Evolutionary conservation across 768 basidiomycete genomes (phyloP).

Genomic region (Lyophyllum decastes): DNA sequence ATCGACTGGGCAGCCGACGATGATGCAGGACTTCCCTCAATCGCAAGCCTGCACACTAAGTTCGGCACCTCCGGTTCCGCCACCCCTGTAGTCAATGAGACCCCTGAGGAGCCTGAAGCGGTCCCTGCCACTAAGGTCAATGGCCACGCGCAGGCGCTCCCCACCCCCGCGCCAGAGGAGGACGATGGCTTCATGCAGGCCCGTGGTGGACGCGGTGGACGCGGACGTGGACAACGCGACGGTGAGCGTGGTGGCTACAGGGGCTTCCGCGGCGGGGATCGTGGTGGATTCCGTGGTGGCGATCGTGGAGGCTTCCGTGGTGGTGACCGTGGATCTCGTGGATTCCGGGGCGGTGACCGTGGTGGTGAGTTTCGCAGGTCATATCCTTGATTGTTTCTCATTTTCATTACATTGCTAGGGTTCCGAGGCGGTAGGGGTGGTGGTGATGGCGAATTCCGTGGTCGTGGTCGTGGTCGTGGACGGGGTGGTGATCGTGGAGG

Average conservation of each 20-base stretch:
- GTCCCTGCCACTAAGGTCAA: constrained; percentile 29
- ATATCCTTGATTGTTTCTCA: background rate
- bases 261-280: constrained; percentile 23
- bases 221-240: constrained; percentile 39
- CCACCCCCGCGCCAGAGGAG: constrained; percentile 33
- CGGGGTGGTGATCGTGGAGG: constrained; percentile 41
- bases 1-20: constrained; percentile 87
- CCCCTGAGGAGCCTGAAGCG: constrained; percentile 22
- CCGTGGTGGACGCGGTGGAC: constrained; percentile 46
- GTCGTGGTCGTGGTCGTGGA: constrained; percentile 41
- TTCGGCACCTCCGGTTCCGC: constrained; percentile 75
- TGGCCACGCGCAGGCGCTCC: constrained; percentile 24
- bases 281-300: constrained; percentile 50
- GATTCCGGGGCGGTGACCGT: constrained; percentile 17
- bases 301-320: constrained; percentile 45
- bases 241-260: constrained; percentile 27
- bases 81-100: constrained; percentile 50
- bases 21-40: constrained; percentile 76
- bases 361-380: constrained; percentile 26
- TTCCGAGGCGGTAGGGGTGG: constrained; percentile 42
- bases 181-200: constrained; percentile 67
- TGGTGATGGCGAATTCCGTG: constrained; percentile 43
- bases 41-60: constrained; percentile 72
- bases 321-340: constrained; percentile 30
- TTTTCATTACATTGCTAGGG: constrained; percentile 19